Conservation (phyloP, 345 rosid genomes). For the Syzygium aromaticum region DNA sequence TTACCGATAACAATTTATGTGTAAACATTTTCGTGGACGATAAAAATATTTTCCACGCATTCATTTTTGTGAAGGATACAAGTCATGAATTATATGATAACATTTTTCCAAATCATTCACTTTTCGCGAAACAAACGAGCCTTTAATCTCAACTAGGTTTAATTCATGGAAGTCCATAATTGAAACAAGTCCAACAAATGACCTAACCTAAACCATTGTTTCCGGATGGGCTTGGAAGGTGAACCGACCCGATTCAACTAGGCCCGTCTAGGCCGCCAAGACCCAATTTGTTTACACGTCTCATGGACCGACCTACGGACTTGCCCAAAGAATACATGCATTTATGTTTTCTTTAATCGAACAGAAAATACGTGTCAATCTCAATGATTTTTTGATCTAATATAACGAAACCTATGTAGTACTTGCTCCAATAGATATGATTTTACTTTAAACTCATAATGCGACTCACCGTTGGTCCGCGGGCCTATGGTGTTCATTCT, state of each 20-base stretch:
- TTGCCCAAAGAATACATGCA: neutral
- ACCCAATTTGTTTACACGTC: neutral
- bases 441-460: no score
- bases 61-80: no score
- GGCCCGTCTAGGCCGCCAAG: neutral
- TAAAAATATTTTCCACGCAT: no score
- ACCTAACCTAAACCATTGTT: neutral
- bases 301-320: neutral
- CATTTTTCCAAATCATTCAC: no score
- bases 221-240: neutral
- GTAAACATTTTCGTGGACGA: no score
- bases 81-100: no score
- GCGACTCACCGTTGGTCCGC: no score
- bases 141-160: neutral
- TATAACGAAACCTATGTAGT: no score
- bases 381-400: neutral
- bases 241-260: neutral
- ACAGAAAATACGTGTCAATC: neutral
- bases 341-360: neutral
- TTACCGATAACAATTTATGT: no score
- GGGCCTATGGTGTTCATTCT: no score
- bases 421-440: no score
- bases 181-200: neutral
- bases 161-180: neutral
- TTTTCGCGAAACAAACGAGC: no score